These are phyloP conservation scores for Hypoxylon rickii DNA, from an alignment of 495 filamentous ascomycete genomes.

Conservation along the genomic window DNA sequence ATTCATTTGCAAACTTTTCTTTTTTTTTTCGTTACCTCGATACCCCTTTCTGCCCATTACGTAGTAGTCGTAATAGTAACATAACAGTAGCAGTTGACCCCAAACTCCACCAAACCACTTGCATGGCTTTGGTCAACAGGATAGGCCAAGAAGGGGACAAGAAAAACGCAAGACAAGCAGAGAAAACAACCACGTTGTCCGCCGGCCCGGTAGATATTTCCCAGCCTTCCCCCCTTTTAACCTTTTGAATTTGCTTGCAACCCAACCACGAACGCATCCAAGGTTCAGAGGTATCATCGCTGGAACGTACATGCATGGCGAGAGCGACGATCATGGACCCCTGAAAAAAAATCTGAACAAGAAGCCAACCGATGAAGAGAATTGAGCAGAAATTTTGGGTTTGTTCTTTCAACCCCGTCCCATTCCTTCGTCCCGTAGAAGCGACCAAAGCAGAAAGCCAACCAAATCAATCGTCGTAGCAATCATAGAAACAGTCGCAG, in stretches of 20 bases:
- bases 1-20: constrained; percentile 7
- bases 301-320: constrained; percentile 28
- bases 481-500: neutral
- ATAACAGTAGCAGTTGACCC: constrained; percentile 7
- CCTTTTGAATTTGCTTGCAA: constrained; percentile 21
- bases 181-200: constrained; percentile 24
- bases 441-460: constrained; percentile 9
- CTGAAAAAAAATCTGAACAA: constrained; percentile 15
- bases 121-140: constrained; percentile 2
- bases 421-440: neutral
- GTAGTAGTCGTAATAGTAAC: constrained; percentile 7
- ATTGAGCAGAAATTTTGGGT: constrained; percentile 12
- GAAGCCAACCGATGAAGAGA: neutral
- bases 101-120: constrained; percentile 18
- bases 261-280: constrained; percentile 28
- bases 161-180: neutral
- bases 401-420: neutral
- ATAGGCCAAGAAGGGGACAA: neutral
- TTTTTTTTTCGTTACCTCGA: constrained; percentile 9
- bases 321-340: constrained; percentile 33
- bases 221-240: constrained; percentile 14
- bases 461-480: constrained; percentile 22
- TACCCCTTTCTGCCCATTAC: constrained; percentile 3
- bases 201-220: constrained; percentile 22
- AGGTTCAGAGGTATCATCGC: constrained; percentile 36